These are phyloP conservation scores for Neostapfia colusana DNA, from an alignment of 176 grass and related monocot species.

Conservation along the genomic window DNA sequence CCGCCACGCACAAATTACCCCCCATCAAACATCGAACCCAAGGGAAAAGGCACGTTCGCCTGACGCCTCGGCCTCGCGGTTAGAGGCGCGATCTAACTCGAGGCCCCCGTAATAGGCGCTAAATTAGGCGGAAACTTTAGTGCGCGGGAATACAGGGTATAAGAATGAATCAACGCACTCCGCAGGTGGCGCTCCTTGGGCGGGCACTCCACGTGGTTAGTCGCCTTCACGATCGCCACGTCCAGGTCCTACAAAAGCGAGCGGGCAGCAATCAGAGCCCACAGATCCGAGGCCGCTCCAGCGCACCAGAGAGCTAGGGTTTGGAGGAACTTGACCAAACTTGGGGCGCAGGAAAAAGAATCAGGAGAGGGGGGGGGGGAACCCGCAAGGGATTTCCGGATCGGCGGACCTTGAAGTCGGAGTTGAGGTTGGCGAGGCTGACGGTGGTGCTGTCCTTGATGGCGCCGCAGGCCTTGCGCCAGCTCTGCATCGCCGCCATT, in stretches of 20 bases:
- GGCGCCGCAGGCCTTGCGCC: constrained; percentile 97
- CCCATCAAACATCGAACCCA: constrained; percentile 17
- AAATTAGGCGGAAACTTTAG: constrained; percentile 34
- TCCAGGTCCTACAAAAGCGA: constrained; percentile 89
- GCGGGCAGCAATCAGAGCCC: constrained; percentile 32
- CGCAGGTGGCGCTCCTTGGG: constrained; percentile 99
- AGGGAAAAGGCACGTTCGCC: background rate
- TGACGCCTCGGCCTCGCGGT: background rate
- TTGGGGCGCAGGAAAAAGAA: background rate
- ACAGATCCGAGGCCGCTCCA: constrained; percentile 36
- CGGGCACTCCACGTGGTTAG: constrained; percentile 88
- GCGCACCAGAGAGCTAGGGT: background rate
- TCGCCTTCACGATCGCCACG: constrained; percentile 98
- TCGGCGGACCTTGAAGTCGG: constrained; percentile 85
- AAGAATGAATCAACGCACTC: constrained; percentile 60
- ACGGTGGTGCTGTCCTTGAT: constrained; percentile 96
- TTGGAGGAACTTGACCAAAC: constrained; percentile 26
- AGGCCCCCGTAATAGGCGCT: constrained; percentile 12
- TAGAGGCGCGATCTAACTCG: constrained; percentile 39
- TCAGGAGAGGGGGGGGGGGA: too few species aligned
- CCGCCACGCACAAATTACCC: background rate
- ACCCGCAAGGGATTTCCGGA: background rate
- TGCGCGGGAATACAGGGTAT: constrained; percentile 7
- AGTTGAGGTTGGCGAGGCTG: constrained; percentile 88
- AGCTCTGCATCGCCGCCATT: constrained; percentile 92